These are phyloP conservation scores for Kwoniella dejecticola DNA, from an alignment of 768 basidiomycete genomes.

Conservation along the genomic window DNA sequence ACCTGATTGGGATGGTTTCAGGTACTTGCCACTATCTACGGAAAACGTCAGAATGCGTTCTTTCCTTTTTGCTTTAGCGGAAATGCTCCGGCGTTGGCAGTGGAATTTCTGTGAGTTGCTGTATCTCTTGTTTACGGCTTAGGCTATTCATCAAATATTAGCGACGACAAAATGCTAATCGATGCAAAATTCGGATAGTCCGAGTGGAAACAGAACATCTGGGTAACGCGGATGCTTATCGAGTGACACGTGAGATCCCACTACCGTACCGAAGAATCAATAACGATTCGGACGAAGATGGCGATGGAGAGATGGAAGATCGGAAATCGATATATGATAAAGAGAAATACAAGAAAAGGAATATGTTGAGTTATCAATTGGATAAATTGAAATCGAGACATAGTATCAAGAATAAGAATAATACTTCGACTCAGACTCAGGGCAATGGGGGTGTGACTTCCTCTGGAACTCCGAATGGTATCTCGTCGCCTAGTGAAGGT, in stretches of 20 bases:
- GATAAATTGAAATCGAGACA: constrained; percentile 25
- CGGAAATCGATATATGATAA: not conserved
- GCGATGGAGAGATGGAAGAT: constrained; percentile 43
- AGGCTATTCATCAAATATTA: too few relatives aligned
- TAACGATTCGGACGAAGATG: constrained; percentile 58
- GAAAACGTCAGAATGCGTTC: constrained; percentile 63
- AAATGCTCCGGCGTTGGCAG: constrained; percentile 76
- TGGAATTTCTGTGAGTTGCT: constrained; percentile 84
- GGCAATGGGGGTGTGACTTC: too few relatives aligned
- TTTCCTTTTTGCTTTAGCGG: constrained; percentile 71
- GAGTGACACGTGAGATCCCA: constrained; percentile 75
- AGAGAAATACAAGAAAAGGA: constrained; percentile 4
- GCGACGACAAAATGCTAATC: constrained; percentile 19
- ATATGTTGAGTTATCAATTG: constrained; percentile 17
- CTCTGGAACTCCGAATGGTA: constrained; percentile 11
- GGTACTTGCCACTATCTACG: constrained; percentile 64
- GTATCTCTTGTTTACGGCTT: not conserved
- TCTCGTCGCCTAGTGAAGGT: constrained; percentile 1
- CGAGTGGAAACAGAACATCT: constrained; percentile 89
- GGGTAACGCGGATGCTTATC: constrained; percentile 90
- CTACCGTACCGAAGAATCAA: constrained; percentile 68
- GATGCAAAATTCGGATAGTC: constrained; percentile 56
- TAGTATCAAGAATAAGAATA: not conserved
- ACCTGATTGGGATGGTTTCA: constrained; percentile 1
- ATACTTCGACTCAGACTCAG: not conserved